Evolutionary conservation across 2,329 filamentous ascomycete species (phyloP).

Genomic region (Conoideocrella luteorostrata): DNA sequence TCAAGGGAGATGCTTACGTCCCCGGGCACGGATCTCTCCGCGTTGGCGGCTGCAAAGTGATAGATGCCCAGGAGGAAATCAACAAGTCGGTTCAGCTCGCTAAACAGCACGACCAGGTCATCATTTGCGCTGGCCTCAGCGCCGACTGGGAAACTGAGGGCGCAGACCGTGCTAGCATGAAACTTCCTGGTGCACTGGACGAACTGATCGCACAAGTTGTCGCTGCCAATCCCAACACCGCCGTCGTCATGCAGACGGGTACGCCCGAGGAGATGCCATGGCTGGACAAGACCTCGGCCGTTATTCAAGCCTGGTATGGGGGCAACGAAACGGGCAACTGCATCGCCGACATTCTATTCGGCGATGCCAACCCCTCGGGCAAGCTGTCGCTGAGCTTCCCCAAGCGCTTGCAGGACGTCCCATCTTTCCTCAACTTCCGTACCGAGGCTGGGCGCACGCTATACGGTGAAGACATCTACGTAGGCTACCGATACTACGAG

Average conservation of each 20-base stretch:
- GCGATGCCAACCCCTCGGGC: slow-evolving; percentile 65
- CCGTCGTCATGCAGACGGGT: slow-evolving; percentile 71
- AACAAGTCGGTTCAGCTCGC: slow-evolving; percentile 62
- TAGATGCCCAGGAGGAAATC: slow-evolving; percentile 54
- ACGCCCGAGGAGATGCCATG: slow-evolving; percentile 70
- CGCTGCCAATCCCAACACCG: slow-evolving; percentile 60
- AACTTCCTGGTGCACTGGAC: slow-evolving; percentile 67
- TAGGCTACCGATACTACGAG: slow-evolving; percentile 79
- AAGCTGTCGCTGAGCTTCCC: slow-evolving; percentile 74
- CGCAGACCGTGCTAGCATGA: slow-evolving; percentile 70
- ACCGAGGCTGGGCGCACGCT: slow-evolving; percentile 64
- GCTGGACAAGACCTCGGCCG: slow-evolving; percentile 47
- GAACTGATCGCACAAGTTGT: slow-evolving; percentile 61
- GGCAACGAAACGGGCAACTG: slow-evolving; percentile 82
- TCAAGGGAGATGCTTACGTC: slow-evolving; percentile 42
- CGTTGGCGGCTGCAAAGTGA: slow-evolving; percentile 53
- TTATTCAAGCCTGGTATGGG: slow-evolving; percentile 78
- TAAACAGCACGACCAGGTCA: slow-evolving; percentile 65
- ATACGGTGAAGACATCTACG: slow-evolving; percentile 75
- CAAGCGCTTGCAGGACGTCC: slow-evolving; percentile 59
- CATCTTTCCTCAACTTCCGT: slow-evolving; percentile 68
- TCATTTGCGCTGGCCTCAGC: slow-evolving; percentile 73
- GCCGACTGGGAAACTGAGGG: slow-evolving; percentile 78
- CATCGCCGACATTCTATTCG: slow-evolving; percentile 72
- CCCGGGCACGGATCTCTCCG: slow-evolving; percentile 56